Base-by-base conservation (phyloP, 2,329 filamentous ascomycete genomes). In the Aspergillus caelatus region DNA sequence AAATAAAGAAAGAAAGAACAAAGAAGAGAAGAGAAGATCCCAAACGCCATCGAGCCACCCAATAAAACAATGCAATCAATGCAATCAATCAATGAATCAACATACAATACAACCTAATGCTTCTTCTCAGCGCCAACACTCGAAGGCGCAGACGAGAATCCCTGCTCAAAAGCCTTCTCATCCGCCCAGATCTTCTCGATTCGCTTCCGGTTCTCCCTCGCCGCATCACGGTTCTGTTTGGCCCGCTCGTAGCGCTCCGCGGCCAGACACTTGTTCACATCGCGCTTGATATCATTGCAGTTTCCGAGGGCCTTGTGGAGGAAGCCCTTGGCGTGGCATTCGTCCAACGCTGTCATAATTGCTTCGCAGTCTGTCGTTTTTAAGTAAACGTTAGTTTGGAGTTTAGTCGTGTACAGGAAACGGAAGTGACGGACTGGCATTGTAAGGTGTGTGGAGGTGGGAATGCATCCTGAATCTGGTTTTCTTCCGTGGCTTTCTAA, bases 241-340 rank as follows among this genome's bases (percentile, higher is more conserved):
- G 94, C 94, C 62, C 90, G 88, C 77, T 93, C 92, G 58, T 89
- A 81, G 73, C 95, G 87, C 78, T 97, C 92, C 43, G 86, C 88
- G 67, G 91, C 88, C 58, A 99, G 85, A 76, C 95, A 99, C 74
- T 88, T 86, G 80, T 92, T 95, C 71, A 99, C 91, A 62, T 92
- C 84, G 48, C 88, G 84, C 79, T 99, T 99, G 66, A 91, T 86
- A 46, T 89, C 86, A 78, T 93, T 98, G 86, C 95, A 99, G 83
- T 91, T 92, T 62, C 95, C 95, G 65, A 92, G 82, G 1, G 92
- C 89, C 80, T 97, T 97, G 87, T 91, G 94, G 62, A 99, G 81
- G 81, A 99, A 99, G 60, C 95, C 95, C 64, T 86, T 87, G 36
- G 92, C 91, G 76, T 99, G 95, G 82, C 95, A 99, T 83, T 97